These are phyloP conservation scores for Penicillium sp. DNA, from an alignment of 2,329 filamentous ascomycete species.

Conservation along the genomic window DNA sequence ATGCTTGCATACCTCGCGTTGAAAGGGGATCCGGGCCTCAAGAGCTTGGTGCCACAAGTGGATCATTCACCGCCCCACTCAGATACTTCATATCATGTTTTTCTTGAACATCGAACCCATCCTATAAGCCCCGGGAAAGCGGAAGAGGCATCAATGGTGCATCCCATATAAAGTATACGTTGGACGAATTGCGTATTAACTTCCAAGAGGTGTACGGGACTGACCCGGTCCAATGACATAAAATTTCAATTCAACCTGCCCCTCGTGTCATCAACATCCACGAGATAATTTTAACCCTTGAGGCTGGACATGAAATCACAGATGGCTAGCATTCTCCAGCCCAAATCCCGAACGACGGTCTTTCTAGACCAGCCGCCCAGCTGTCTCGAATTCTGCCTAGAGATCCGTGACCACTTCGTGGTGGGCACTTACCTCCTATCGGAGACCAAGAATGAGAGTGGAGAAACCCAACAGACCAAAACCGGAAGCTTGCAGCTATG, in stretches of 20 bases:
- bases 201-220: neutral
- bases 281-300: neutral
- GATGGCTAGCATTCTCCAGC: slow-evolving; percentile 24
- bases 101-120: neutral
- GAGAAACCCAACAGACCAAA: slow-evolving; percentile 56
- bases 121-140: neutral
- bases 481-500: slow-evolving; percentile 74
- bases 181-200: neutral
- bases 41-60: neutral
- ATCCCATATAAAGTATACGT: neutral
- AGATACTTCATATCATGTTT: slow-evolving; percentile 1
- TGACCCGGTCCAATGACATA: neutral
- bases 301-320: neutral
- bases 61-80: slow-evolving; percentile 4
- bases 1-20: neutral
- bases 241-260: neutral
- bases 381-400: slow-evolving; percentile 45
- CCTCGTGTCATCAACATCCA: neutral
- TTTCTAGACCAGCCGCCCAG: slow-evolving; percentile 46
- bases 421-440: slow-evolving; percentile 80
- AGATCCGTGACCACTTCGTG: slow-evolving; percentile 64
- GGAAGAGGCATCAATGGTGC: neutral
- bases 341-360: slow-evolving; percentile 34
- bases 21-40: neutral
- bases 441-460: slow-evolving; percentile 30